Conservation (phyloP, 2,329 filamentous ascomycete species). For the Talaromyces atroroseus region DNA sequence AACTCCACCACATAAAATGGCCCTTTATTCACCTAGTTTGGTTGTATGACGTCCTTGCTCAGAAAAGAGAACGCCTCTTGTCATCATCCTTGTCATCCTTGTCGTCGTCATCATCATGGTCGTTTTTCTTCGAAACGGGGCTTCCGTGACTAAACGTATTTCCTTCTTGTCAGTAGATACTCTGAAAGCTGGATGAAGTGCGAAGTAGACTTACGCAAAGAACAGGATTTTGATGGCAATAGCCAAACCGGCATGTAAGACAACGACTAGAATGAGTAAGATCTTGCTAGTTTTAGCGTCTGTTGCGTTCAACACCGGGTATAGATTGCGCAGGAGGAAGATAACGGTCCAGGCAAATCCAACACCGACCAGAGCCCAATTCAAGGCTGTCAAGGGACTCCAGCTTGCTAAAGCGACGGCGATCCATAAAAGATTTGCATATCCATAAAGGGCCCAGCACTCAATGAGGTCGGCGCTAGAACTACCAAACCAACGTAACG, state of each 20-base stretch:
- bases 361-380: slow-evolving; percentile 87
- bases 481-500: slow-evolving; percentile 90
- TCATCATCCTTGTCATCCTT: slow-evolving; percentile 19
- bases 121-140: slow-evolving; percentile 46
- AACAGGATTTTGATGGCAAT: slow-evolving; percentile 95
- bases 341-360: slow-evolving; percentile 77
- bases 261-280: slow-evolving; percentile 75
- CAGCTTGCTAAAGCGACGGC: slow-evolving; percentile 87
- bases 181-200: not conserved
- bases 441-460: slow-evolving; percentile 93
- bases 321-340: slow-evolving; percentile 80
- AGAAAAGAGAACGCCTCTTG: slow-evolving; percentile 27
- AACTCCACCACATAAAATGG: not conserved
- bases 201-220: slow-evolving; percentile 60
- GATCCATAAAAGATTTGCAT: slow-evolving; percentile 96
- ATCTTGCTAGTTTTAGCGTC: slow-evolving; percentile 88
- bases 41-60: not conserved
- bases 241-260: slow-evolving; percentile 80
- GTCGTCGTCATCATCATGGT: slow-evolving; percentile 26
- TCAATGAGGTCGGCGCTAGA: slow-evolving; percentile 90
- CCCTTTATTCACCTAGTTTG: not conserved
- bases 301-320: slow-evolving; percentile 86
- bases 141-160: slow-evolving; percentile 53
- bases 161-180: slow-evolving; percentile 13
- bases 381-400: slow-evolving; percentile 78